Evolutionary conservation across 208 protist genomes (phyloP).

Genomic region (Leishmania braziliensis): DNA sequence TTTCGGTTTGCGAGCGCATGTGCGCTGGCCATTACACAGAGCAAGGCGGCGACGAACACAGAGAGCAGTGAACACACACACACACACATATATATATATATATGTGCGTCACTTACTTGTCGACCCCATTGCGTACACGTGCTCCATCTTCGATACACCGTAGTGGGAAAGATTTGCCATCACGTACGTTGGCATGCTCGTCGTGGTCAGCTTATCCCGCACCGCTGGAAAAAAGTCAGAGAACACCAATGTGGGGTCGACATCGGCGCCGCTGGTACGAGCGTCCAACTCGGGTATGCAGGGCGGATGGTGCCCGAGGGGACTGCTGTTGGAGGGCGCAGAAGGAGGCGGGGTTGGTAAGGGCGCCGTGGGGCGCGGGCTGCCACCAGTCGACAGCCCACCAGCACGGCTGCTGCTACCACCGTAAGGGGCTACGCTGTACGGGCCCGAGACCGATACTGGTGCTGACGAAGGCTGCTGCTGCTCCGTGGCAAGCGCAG

Average conservation of each 20-base stretch:
- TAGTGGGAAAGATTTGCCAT: conserved; percentile 49
- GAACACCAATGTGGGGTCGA: conserved; percentile 14
- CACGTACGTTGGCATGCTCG: conserved; percentile 42
- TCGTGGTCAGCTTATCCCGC: conserved; percentile 15
- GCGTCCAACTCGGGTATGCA: not conserved
- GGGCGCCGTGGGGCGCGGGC: conserved; percentile 7
- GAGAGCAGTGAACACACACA: not conserved
- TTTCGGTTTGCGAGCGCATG: not conserved
- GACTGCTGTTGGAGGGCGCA: not conserved
- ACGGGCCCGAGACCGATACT: conserved; percentile 4
- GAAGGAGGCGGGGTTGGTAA: not conserved
- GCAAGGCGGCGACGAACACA: not conserved
- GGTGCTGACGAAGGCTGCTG: conserved; percentile 11
- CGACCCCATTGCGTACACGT: conserved; percentile 30
- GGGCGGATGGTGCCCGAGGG: not conserved
- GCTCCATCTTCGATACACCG: conserved; percentile 55
- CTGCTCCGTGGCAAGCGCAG: conserved; percentile 21
- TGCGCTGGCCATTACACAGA: not conserved
- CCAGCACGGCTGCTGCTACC: conserved; percentile 6
- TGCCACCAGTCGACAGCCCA: conserved; percentile 1
- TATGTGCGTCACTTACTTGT: conserved; percentile 1
- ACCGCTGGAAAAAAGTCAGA: conserved; percentile 34
- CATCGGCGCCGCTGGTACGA: not conserved
- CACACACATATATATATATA: not conserved
- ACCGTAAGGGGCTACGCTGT: conserved; percentile 27